Evolutionary conservation across 2,329 filamentous ascomycete species (phyloP).

Genomic region (Aspergillus sp.): DNA sequence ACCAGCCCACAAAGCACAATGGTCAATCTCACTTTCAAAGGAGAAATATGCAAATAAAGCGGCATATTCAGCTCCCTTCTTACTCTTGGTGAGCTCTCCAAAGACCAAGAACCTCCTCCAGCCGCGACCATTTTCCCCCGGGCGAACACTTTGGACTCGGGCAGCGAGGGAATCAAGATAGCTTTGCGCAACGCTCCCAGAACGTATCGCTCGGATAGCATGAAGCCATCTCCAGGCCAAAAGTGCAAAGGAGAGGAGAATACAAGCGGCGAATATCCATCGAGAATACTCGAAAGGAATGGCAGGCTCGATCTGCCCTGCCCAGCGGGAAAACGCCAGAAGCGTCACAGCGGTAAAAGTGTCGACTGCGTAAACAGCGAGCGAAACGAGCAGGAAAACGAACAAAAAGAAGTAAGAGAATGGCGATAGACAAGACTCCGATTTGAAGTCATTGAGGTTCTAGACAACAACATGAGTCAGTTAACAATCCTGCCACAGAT

Average conservation of each 20-base stretch:
- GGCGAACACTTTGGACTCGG: slow-evolving; percentile 77
- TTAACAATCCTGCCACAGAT: background rate
- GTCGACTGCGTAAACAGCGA: slow-evolving; percentile 85
- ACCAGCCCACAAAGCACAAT: background rate
- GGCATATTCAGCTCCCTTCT: slow-evolving; percentile 85
- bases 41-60: slow-evolving; percentile 89
- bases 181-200: slow-evolving; percentile 84
- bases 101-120: slow-evolving; percentile 93
- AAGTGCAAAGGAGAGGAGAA: slow-evolving; percentile 85
- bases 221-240: slow-evolving; percentile 76
- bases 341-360: slow-evolving; percentile 92
- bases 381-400: slow-evolving; percentile 73
- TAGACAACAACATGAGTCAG: slow-evolving; percentile 25
- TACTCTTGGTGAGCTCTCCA: slow-evolving; percentile 83
- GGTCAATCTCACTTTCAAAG: slow-evolving; percentile 54
- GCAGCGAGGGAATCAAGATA: slow-evolving; percentile 88
- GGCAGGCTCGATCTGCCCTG: slow-evolving; percentile 74
- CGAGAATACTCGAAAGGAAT: slow-evolving; percentile 78
- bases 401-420: slow-evolving; percentile 85
- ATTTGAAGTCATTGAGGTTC: slow-evolving; percentile 75
- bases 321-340: slow-evolving; percentile 85
- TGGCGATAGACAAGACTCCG: slow-evolving; percentile 71
- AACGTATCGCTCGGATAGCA: slow-evolving; percentile 75
- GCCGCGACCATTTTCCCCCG: slow-evolving; percentile 68
- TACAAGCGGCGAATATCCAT: slow-evolving; percentile 93